Evolutionary conservation across 208 protist genomes (phyloP), one percentile per base, ranked within the genome.

Genomic region (Leishmania gerbilli): DNA sequence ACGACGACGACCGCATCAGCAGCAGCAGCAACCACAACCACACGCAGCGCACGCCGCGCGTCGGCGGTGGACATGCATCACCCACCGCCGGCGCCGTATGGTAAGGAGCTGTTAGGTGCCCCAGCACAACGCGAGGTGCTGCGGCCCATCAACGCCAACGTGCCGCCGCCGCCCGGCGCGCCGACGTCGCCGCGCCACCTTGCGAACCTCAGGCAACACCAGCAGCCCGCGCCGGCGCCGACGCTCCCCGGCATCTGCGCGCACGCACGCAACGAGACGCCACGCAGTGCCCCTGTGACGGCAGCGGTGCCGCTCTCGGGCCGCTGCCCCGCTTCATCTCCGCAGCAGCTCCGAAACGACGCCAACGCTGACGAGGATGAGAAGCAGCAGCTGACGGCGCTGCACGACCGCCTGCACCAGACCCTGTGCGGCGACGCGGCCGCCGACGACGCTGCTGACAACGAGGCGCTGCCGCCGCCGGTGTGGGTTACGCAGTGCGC

Each of bases 401-500:
- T 93, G 47, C 92, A 96, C 79, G 87, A 95, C 71, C 85, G 90
- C 60, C 84, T 92, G n/a, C 89, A 95, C 74, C 82, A 92, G 74
- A 93, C 92, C 24, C 84, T 95, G 24, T 82, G 87, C 77, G 84
- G 79, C 15, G 81, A 86, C 56, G 53, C 51, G n/a, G 80, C 65
- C 40, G 76, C 45, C 53, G 64, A 65, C 69, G 80, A 79, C 21
- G 51, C 42, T 24, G 74, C 17, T 5, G 64, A 76, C 65, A 79
- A 51, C 45, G 84, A 84, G 67, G 84, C 77, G 53, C 49, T 76
- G 58, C 37, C 65, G 71, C 92, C 93, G 58, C 77, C 83, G 37
- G 90, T 98, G 75, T 99, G 96, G 93, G 93, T 99, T 42, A 92
- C 84, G 69, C 90, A 96, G 71, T 99, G 88, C 87, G 91, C 98